Conservation (phyloP, 2,329 filamentous ascomycete genomes). For the Botrytis hyacinthi region DNA sequence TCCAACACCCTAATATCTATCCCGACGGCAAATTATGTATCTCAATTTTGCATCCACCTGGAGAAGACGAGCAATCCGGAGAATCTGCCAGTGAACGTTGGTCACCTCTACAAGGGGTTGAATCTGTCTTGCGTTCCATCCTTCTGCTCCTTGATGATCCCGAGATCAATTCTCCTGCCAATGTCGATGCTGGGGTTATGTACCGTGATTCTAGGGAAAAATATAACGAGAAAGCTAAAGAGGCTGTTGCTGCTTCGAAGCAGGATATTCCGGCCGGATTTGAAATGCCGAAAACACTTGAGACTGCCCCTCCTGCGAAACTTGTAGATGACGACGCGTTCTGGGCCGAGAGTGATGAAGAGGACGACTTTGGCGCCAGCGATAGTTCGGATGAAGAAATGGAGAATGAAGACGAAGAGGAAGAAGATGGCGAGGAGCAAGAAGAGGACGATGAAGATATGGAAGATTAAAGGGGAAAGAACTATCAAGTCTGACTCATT, state of each 20-base stretch:
- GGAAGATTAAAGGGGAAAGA: conserved; percentile 25
- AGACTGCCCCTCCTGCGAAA: conserved; percentile 60
- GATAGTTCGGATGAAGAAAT: conserved; percentile 61
- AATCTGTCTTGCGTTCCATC: conserved; percentile 91
- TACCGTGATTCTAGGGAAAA: conserved; percentile 68
- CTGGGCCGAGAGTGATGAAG: conserved; percentile 74
- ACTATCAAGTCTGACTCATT: conserved; percentile 7
- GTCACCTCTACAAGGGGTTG: conserved; percentile 90
- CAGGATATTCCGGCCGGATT: conserved; percentile 77
- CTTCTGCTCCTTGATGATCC: conserved; percentile 90
- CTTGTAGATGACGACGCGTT: conserved; percentile 76
- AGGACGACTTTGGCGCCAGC: conserved; percentile 75
- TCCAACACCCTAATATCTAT: conserved; percentile 95
- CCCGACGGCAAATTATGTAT: conserved; percentile 89
- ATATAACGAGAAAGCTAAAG: conserved; percentile 69
- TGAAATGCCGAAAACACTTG: conserved; percentile 73
- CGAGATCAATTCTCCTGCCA: conserved; percentile 89
- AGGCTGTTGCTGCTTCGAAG: conserved; percentile 71
- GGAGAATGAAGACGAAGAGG: conserved; percentile 54
- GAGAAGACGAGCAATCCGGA: conserved; percentile 89
- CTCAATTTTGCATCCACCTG: conserved; percentile 89
- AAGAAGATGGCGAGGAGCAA: conserved; percentile 56
- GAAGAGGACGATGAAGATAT: conserved; percentile 46
- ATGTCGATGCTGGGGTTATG: conserved; percentile 87
- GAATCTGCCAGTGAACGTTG: conserved; percentile 88